Base-by-base conservation (phyloP, 345 rosid species). In the Brassica cretica region DNA sequence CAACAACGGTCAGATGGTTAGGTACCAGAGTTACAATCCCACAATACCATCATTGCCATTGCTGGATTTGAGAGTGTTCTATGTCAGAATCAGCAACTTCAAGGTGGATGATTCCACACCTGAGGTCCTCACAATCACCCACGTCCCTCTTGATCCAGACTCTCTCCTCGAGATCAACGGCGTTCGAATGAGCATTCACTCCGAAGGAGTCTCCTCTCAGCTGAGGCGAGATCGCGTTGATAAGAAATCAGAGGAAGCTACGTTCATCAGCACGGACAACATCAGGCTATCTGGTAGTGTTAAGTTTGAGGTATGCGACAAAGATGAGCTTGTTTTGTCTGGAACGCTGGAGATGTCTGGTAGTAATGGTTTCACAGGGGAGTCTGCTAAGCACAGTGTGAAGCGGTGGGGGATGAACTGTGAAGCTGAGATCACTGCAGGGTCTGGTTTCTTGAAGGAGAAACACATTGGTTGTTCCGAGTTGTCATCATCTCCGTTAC, bases 21-120 rank as follows among this genome's bases (percentile, higher is more conserved):
- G 87, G 82, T 89, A 89, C 83, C 77, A 78, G n/a, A 84, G 90
- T 18, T 88, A 88, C 44, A 70, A n/a, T 71, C 30, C 80, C 73
- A 88, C 82, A 74, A 75, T 84, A 51, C 0, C 60, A 53, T 0
- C 60, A 7, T 53, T 7, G 10, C 24, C 60, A 53, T 86, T 94
- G 88, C 85, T 94, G 32, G 97, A 95, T 84, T 80, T 93, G 81
- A 93, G 94, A 83, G 98, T 95, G 70, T 93, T 95, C 79, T 93
- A 93, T 79, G 92, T 91, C 15, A 88, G 97, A 80, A 79, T 95
- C 68, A 88, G 91, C 78, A 91, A 91, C 66, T 86, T 88, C 78
- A 85, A 75, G 81, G 93, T 87, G 9, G 90, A 90, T 81, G 84
- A 78, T 80, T 86, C 84, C 0, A 89, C 93, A 44, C 96, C 98